These are phyloP conservation scores for Spathaspora boniae DNA, from an alignment of 805 yeast species.

Conservation along the genomic window DNA sequence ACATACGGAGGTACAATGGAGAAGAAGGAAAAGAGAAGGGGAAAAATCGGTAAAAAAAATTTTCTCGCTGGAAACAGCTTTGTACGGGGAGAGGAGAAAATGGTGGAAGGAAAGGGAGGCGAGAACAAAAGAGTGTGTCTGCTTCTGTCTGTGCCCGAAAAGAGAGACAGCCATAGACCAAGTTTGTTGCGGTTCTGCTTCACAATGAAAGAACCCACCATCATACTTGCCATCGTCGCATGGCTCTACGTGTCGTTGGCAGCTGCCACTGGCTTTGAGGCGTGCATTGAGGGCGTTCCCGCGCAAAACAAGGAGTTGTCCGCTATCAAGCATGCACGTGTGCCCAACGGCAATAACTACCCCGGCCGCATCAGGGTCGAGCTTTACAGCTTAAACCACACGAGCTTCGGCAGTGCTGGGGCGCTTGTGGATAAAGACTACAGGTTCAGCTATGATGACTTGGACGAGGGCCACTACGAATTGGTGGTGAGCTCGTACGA, in stretches of 20 bases:
- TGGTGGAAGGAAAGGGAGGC: too few relatives aligned
- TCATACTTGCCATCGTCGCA: too few relatives aligned
- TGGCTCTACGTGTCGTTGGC: slow-evolving; percentile 1
- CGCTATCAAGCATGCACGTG: slow-evolving; percentile 9
- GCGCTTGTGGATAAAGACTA: slow-evolving; percentile 24
- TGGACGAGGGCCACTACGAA: slow-evolving; percentile 31
- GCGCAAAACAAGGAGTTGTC: slow-evolving; percentile 14
- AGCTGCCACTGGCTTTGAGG: slow-evolving; percentile 18
- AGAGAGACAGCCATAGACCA: too few relatives aligned
- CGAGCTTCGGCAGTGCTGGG: slow-evolving; percentile 3
- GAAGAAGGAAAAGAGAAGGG: slow-evolving; percentile 13
- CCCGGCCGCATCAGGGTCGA: slow-evolving; percentile 28
- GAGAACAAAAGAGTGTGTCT: too few relatives aligned
- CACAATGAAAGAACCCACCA: too few relatives aligned
- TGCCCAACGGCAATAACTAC: slow-evolving; percentile 35
- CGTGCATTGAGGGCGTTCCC: slow-evolving; percentile 28
- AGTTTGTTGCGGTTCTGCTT: too few relatives aligned
- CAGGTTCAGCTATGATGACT: slow-evolving; percentile 20
- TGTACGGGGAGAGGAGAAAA: too few relatives aligned
- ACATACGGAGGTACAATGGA: slow-evolving; percentile 42
- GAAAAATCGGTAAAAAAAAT: slow-evolving; percentile 2
- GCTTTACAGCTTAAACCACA: slow-evolving; percentile 12
- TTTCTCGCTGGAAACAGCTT: slow-evolving; percentile 3
- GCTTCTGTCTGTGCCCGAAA: too few relatives aligned
- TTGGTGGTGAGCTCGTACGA: slow-evolving; percentile 35